A percentile compares a stretch with the other conserved stretches of the same genome.
Evolutionary conservation across 139 green algal species (phyloP).

Genomic region (Chlorella ohadii): DNA sequence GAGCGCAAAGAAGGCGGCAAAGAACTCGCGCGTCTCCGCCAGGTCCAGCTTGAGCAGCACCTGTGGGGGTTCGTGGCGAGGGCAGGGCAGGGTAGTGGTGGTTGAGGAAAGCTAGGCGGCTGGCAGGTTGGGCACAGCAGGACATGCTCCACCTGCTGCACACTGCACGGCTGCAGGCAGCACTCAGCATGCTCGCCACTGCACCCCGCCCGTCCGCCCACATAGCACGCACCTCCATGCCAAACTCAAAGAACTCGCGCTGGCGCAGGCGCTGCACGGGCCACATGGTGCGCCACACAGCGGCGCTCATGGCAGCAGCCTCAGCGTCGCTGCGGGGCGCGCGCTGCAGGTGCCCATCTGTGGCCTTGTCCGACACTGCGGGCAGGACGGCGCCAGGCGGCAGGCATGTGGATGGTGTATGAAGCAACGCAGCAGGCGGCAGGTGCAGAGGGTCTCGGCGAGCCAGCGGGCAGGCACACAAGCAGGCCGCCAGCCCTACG

Average conservation of each 20-base stretch:
- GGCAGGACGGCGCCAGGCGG: no score
- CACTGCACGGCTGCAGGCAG: not conserved
- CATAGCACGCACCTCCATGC: slow-evolving; percentile 81
- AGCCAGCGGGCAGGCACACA: no score
- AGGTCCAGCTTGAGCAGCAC: slow-evolving; percentile 89
- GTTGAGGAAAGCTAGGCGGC: not conserved
- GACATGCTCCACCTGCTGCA: not conserved
- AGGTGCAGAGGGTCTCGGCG: no score
- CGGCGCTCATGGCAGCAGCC: slow-evolving; percentile 59
- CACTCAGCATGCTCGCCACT: not conserved
- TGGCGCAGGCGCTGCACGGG: slow-evolving; percentile 89
- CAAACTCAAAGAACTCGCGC: slow-evolving; percentile 96
- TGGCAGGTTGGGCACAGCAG: not conserved
- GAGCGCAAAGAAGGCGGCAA: slow-evolving; percentile 96
- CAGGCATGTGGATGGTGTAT: no score
- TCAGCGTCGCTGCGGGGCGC: slow-evolving; percentile 59
- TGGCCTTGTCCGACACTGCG: slow-evolving; percentile 59
- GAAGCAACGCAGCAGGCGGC: no score
- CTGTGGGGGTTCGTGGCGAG: not conserved
- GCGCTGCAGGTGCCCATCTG: slow-evolving; percentile 34
- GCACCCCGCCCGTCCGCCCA: not conserved
- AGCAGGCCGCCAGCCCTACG: no score
- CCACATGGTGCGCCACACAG: slow-evolving; percentile 90
- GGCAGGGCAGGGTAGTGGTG: no score
- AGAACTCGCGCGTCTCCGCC: slow-evolving; percentile 91